Base-by-base conservation (phyloP, 2,329 filamentous ascomycete genomes). In the Fusarium illudens region DNA sequence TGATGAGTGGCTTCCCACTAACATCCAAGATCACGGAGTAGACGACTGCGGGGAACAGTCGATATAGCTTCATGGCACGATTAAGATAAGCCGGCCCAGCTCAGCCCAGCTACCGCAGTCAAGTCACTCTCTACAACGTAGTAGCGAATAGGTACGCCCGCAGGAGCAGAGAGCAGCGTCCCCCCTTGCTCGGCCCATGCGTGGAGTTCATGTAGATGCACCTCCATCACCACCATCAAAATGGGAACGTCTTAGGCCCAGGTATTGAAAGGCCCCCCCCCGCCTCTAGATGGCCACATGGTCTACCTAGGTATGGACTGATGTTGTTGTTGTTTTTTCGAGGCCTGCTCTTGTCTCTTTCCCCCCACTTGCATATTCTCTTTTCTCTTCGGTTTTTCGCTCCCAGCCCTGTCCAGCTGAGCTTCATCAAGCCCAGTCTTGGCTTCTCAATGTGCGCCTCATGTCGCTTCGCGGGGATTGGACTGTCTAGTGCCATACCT, bases 181-280 rank as follows among this genome's bases (percentile, higher is more conserved):
- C 36, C 51, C 56, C 65, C 62, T 64, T 62, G 62, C 59, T 73
- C 67, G 62, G 60, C 57, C 61, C 67, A 73, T 73, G 52, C 64
- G 58, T 73, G 57, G 65, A 71, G 71, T 71, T 70, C 70, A 73
- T 72, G 71, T 73, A 68, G 57, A 56, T 58, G 52, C 59, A 64
- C 48, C 58, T 32, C 22, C 58, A 62, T 22, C 59, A 58, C 53
- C 50, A 32, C 3, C 25, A 30, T 56, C 57, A 58, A 42, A 29
- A 58, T 64, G 56, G 52, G 57, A 32, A 37, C 10, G 34, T 50
- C 42, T 49, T 32, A 51, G 64, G 58, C 57, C 52, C 17, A 15
- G 48, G 39, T 54, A 46, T 37, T 36, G 19, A 42, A 25, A 25
- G 49, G 37, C 29, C 60, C 60, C 50, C 49, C 42, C 8, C 42